Conservation (phyloP, 1,139 yeast genomes). For the Diutina pseudorugosa region DNA sequence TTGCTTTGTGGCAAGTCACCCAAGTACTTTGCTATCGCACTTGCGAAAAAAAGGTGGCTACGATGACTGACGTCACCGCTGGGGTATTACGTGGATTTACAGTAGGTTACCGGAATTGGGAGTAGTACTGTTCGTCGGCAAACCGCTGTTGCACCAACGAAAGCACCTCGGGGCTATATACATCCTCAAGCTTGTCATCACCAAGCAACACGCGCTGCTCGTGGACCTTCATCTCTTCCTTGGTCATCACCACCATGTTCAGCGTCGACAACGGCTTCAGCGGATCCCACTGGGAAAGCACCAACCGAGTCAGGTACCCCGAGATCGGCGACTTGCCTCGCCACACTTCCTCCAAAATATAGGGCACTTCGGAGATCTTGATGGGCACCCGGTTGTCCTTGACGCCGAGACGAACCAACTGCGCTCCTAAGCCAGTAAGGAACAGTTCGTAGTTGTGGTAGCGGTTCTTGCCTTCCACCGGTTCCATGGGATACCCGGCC, state of each 20-base stretch:
- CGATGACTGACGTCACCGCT: neutral
- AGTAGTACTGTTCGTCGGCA: constrained; percentile 62
- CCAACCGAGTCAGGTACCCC: constrained; percentile 68
- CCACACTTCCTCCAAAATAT: constrained; percentile 83
- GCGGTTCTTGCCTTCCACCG: constrained; percentile 85
- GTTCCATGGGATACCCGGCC: constrained; percentile 81
- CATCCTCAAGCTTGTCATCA: constrained; percentile 45
- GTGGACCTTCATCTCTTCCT: constrained; percentile 73
- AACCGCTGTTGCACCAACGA: constrained; percentile 51
- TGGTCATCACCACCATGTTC: constrained; percentile 78
- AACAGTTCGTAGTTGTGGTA: constrained; percentile 74
- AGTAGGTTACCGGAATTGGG: constrained; percentile 26
- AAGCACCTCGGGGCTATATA: constrained; percentile 51
- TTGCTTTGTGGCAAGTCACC: neutral
- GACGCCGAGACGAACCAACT: constrained; percentile 64
- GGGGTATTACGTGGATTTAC: neutral
- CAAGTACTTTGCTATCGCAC: neutral
- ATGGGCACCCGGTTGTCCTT: constrained; percentile 63
- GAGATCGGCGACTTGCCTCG: constrained; percentile 86
- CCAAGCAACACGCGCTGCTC: constrained; percentile 65
- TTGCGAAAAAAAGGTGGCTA: neutral
- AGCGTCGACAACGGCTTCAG: constrained; percentile 41
- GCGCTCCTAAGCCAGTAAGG: constrained; percentile 76
- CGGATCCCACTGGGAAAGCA: constrained; percentile 80
- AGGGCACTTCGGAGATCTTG: constrained; percentile 61